These are phyloP conservation scores for Pestalotiopsis fici DNA, from an alignment of 2,329 filamentous ascomycete species.

Conservation along the genomic window DNA sequence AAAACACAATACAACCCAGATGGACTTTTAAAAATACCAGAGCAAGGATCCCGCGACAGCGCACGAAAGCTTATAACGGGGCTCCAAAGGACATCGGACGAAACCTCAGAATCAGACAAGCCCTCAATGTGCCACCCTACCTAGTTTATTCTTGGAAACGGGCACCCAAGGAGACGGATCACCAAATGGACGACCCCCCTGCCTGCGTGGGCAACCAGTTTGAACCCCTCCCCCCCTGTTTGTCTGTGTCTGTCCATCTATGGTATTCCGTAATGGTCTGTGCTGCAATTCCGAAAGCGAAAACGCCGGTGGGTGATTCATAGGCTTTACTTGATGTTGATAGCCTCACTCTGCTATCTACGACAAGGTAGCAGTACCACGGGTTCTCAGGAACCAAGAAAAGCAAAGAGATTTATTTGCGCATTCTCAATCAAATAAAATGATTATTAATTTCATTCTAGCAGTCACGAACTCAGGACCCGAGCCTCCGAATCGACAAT, in stretches of 20 bases:
- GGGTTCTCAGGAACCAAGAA: not conserved
- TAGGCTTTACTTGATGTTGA: not conserved
- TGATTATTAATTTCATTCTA: not conserved
- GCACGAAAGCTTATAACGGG: not conserved
- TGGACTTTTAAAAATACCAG: not conserved
- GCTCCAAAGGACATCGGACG: not conserved
- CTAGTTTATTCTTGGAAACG: slow-evolving; percentile 10
- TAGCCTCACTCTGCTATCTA: not conserved
- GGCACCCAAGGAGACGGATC: slow-evolving; percentile 11
- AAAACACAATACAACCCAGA: not conserved
- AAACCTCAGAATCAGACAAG: not conserved
- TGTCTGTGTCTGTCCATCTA: not conserved
- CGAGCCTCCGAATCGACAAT: not conserved
- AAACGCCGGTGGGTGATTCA: not conserved
- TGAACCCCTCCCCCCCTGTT: not conserved
- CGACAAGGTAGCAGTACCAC: not conserved
- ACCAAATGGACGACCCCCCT: slow-evolving; percentile 2
- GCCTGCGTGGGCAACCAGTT: not conserved
- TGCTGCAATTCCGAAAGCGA: not conserved
- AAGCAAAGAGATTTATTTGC: not conserved
- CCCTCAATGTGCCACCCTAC: not conserved
- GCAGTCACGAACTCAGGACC: not conserved
- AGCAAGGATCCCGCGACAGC: not conserved
- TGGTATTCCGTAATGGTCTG: not conserved
- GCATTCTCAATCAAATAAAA: not conserved